phyloP scores from a whole-genome alignment of 306 rosid genomes.

The Carpinus viminea region DNA sequence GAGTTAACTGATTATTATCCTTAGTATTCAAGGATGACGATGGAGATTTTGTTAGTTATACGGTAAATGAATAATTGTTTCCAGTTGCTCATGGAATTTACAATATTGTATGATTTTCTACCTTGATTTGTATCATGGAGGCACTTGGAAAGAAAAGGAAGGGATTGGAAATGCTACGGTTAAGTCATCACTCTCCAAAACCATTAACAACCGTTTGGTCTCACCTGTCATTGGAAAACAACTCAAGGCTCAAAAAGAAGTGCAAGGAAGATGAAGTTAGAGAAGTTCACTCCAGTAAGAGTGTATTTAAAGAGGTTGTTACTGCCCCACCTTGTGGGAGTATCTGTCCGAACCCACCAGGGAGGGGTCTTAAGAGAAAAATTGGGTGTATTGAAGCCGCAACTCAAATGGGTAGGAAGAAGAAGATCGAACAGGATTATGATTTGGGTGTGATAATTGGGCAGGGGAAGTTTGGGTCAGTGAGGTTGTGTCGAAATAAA shows the following conservation, averaged over 20 bases:
- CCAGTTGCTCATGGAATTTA: not conserved
- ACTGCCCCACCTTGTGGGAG: slow-evolving; percentile 15
- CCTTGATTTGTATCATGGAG: not conserved
- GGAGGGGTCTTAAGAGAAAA: slow-evolving; percentile 12
- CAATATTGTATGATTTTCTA: not conserved
- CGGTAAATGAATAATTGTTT: not conserved
- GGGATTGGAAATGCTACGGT: not conserved
- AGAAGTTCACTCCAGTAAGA: not conserved
- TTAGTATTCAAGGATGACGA: not conserved
- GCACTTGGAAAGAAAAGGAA: slow-evolving; percentile 9
- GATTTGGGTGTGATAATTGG: slow-evolving; percentile 9
- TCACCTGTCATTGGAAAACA: not conserved
- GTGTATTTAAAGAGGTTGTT: not conserved
- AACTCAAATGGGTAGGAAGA: slow-evolving; percentile 14
- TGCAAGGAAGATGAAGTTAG: slow-evolving; percentile 9
- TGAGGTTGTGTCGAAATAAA: slow-evolving; percentile 2
- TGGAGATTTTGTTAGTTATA: not conserved
- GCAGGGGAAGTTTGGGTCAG: slow-evolving; percentile 14
- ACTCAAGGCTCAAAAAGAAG: slow-evolving; percentile 4
- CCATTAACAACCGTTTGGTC: not conserved
- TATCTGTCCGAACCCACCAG: not conserved
- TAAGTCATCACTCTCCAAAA: not conserved
- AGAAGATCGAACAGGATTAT: slow-evolving; percentile 8
- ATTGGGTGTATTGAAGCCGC: not conserved
- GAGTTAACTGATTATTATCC: not conserved